Conservation (phyloP, 108 stramenopile species). For the Skeletonema costatum region DNA sequence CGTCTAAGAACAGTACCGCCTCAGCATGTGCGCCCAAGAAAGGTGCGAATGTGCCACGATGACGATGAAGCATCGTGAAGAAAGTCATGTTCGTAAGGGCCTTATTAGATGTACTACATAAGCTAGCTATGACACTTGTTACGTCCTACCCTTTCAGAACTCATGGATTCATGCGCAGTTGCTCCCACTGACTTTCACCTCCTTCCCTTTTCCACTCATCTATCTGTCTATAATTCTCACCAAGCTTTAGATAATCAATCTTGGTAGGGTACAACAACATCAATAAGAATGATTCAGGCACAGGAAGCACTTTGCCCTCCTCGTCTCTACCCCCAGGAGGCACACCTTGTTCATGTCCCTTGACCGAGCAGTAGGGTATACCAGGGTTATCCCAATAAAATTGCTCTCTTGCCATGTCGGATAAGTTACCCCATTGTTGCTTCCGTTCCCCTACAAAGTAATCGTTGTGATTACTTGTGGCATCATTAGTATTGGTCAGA, state of each 20-base stretch:
- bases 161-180: conserved; percentile 7
- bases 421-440: conserved; percentile 83
- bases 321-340: conserved; percentile 69
- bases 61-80: conserved; percentile 14
- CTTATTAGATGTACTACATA: neutral
- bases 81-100: neutral
- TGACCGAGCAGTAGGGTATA: conserved; percentile 9
- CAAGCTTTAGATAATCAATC: conserved; percentile 82
- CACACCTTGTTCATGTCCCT: conserved; percentile 18
- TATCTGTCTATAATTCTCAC: conserved; percentile 80
- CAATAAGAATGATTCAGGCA: conserved; percentile 79
- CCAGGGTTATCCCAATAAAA: conserved; percentile 73
- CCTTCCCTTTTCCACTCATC: conserved; percentile 41
- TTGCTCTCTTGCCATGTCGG: conserved; percentile 77
- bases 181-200: conserved; percentile 6
- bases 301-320: conserved; percentile 73
- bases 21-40: conserved; percentile 48
- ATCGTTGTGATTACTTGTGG: conserved; percentile 23
- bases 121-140: neutral
- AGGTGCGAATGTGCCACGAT: conserved; percentile 62
- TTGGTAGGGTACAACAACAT: conserved; percentile 72
- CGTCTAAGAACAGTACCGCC: conserved; percentile 67
- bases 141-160: neutral
- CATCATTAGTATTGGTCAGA: neutral
- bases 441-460: conserved; percentile 53